Evolutionary conservation across 2,329 filamentous ascomycete species (phyloP).

Genomic region (Xylariales sp.): DNA sequence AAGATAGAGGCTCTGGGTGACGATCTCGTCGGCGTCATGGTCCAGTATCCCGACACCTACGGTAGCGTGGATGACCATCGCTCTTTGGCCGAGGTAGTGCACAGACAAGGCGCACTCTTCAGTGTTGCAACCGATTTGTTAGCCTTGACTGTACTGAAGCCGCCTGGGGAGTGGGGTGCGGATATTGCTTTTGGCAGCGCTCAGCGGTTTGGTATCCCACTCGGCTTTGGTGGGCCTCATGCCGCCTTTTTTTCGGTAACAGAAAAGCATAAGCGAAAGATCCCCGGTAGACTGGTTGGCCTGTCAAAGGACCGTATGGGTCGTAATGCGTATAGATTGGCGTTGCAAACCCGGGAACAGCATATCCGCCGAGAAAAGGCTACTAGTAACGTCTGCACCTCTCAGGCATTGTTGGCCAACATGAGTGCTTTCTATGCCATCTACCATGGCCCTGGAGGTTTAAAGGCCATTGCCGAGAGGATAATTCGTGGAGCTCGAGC

Average conservation of each 20-base stretch:
- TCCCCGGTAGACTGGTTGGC: slow-evolving; percentile 89
- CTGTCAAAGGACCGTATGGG: slow-evolving; percentile 91
- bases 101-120: slow-evolving; percentile 81
- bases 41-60: slow-evolving; percentile 94
- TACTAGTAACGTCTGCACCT: slow-evolving; percentile 97
- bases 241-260: slow-evolving; percentile 94
- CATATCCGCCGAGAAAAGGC: slow-evolving; percentile 97
- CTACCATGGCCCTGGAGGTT: slow-evolving; percentile 87
- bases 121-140: slow-evolving; percentile 91
- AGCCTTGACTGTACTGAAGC: slow-evolving; percentile 85
- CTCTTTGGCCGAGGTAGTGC: slow-evolving; percentile 78
- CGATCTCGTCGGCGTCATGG: slow-evolving; percentile 86
- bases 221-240: slow-evolving; percentile 94
- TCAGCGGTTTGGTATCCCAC: slow-evolving; percentile 90
- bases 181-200: slow-evolving; percentile 95
- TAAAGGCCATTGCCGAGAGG: slow-evolving; percentile 85
- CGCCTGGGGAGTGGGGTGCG: slow-evolving; percentile 93
- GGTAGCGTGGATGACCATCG: slow-evolving; percentile 83
- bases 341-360: slow-evolving; percentile 93
- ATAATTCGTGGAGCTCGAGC: slow-evolving; percentile 77
- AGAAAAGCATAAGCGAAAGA: slow-evolving; percentile 93
- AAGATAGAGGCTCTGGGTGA: slow-evolving; percentile 79
- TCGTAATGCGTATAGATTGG: slow-evolving; percentile 81
- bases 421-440: slow-evolving; percentile 96
- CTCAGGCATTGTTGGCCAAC: slow-evolving; percentile 92